These are phyloP conservation scores for Teratosphaeria nubilosa DNA, from an alignment of 2,329 filamentous ascomycete genomes.

Conservation along the genomic window DNA sequence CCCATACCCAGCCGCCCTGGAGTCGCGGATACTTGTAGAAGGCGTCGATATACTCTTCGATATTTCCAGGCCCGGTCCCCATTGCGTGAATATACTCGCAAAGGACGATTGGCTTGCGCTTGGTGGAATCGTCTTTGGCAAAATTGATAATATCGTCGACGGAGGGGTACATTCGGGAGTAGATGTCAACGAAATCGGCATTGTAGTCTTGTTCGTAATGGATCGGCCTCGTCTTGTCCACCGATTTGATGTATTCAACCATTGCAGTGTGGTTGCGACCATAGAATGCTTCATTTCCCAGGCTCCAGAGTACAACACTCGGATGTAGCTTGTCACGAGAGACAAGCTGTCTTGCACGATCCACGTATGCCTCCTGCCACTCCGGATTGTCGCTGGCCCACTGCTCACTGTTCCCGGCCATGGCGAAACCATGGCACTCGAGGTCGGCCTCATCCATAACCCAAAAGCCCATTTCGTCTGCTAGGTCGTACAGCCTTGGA, in stretches of 20 bases:
- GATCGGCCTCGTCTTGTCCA: constrained; percentile 50
- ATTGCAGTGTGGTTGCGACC: constrained; percentile 58
- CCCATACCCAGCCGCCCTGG: constrained; percentile 50
- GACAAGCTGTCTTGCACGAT: constrained; percentile 55
- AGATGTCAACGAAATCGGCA: constrained; percentile 54
- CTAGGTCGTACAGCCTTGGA: constrained; percentile 48
- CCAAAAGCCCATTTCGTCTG: constrained; percentile 58
- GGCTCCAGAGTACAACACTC: constrained; percentile 61
- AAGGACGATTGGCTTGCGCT: constrained; percentile 47
- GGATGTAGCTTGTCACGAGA: constrained; percentile 61
- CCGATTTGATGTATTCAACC: constrained; percentile 50
- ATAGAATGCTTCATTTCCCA: constrained; percentile 66
- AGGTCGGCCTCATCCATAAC: constrained; percentile 49
- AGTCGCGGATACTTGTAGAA: constrained; percentile 52
- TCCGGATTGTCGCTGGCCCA: constrained; percentile 52
- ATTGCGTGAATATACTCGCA: constrained; percentile 54
- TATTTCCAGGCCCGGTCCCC: constrained; percentile 62
- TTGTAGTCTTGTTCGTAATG: constrained; percentile 58
- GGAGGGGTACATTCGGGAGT: constrained; percentile 56
- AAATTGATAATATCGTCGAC: constrained; percentile 43
- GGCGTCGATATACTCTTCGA: constrained; percentile 57
- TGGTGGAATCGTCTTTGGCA: constrained; percentile 25
- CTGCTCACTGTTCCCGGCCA: constrained; percentile 33
- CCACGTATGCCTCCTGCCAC: constrained; percentile 55
- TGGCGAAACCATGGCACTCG: constrained; percentile 37